Conservation (phyloP, 768 basidiomycete species). For the Daedalea quercina region DNA sequence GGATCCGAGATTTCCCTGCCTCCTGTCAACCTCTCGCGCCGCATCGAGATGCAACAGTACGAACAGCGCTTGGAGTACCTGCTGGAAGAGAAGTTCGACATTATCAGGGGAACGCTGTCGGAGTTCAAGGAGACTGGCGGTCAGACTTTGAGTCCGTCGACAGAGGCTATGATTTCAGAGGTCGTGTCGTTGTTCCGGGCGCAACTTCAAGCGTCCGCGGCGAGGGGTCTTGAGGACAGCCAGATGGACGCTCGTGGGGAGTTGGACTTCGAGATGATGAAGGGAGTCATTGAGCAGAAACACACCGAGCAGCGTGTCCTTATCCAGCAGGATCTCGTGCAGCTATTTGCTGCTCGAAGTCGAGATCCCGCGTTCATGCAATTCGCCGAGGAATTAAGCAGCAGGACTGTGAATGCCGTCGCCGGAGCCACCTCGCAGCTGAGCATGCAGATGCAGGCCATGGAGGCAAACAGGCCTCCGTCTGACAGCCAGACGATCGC, state of each 20-base stretch:
- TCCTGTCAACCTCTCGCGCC: conserved; percentile 45
- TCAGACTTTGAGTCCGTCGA: conserved; percentile 32
- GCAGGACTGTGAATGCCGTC: conserved; percentile 51
- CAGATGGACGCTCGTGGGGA: conserved; percentile 71
- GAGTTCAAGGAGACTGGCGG: conserved; percentile 12
- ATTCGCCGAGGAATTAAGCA: conserved; percentile 52
- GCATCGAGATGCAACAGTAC: conserved; percentile 50
- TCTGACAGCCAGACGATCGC: conserved; percentile 54
- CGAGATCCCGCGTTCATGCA: conserved; percentile 17
- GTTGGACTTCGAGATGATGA: conserved; percentile 72
- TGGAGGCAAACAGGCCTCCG: conserved; percentile 32
- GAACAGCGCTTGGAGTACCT: conserved; percentile 57
- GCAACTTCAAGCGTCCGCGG: conserved; percentile 59
- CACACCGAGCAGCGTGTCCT: conserved; percentile 52
- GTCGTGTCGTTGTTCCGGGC: conserved; percentile 61
- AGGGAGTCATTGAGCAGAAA: conserved; percentile 59
- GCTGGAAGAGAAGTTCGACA: conserved; percentile 63
- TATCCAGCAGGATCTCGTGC: conserved; percentile 55
- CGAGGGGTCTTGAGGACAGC: conserved; percentile 50
- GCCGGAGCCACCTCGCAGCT: conserved; percentile 51
- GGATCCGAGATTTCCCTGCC: conserved; percentile 37
- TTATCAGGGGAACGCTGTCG: conserved; percentile 36
- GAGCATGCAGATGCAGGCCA: conserved; percentile 50
- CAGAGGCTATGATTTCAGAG: conserved; percentile 59
- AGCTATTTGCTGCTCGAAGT: conserved; percentile 38